Evolutionary conservation across 345 rosid species (phyloP).

Genomic region (Kandelia obovata): DNA sequence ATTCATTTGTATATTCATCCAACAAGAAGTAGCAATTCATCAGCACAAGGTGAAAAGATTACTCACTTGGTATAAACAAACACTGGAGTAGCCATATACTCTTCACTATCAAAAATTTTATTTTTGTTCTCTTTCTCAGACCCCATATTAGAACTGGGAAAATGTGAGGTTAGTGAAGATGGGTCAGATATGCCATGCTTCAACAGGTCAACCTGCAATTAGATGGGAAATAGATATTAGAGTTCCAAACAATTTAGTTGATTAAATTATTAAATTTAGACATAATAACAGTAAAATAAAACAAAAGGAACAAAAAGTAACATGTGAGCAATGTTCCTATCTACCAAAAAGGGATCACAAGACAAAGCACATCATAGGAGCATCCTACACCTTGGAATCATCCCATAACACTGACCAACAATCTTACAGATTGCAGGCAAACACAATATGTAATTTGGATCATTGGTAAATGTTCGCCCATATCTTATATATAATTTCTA

Average conservation of each 20-base stretch:
- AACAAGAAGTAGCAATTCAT: neutral
- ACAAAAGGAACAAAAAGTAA: no score
- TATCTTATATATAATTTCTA: neutral
- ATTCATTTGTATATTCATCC: neutral
- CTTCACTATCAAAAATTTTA: slow-evolving; percentile 45
- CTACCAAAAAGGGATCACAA: no score
- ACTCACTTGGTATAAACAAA: slow-evolving; percentile 79
- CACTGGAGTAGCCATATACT: slow-evolving; percentile 68
- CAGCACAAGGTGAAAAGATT: slow-evolving; percentile 5
- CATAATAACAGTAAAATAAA: no score
- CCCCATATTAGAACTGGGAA: slow-evolving; percentile 40
- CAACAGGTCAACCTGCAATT: slow-evolving; percentile 70
- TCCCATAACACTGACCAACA: no score
- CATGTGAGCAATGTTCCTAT: no score
- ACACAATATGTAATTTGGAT: no score
- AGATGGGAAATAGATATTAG: neutral
- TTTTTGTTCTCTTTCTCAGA: slow-evolving; percentile 53
- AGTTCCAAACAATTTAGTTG: no score
- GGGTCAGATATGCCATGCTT: slow-evolving; percentile 88
- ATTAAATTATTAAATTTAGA: no score
- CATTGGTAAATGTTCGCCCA: neutral
- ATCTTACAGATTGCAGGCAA: neutral
- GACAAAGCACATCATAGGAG: no score
- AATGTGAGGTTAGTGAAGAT: slow-evolving; percentile 46
- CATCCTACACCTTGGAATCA: no score